These are phyloP conservation scores for Diaporthe destruens DNA, from an alignment of 2,329 filamentous ascomycete species.

Conservation along the genomic window DNA sequence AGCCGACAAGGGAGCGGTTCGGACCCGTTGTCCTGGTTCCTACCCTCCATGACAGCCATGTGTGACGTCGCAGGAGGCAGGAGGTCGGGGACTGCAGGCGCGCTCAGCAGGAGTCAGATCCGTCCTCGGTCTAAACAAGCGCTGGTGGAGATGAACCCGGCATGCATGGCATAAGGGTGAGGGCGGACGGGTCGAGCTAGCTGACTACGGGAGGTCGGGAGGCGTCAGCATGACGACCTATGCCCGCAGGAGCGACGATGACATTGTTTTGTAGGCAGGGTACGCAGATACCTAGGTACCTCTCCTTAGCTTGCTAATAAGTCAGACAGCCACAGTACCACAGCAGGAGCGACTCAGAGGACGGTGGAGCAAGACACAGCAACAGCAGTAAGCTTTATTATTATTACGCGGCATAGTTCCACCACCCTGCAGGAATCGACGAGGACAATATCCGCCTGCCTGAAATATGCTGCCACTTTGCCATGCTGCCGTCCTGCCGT, in stretches of 20 bases:
- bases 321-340: not conserved
- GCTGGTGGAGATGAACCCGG: conserved; percentile 22
- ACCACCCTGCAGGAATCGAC: not conserved
- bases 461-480: no score
- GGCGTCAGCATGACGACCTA: conserved; percentile 29
- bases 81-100: conserved; percentile 1
- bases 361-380: not conserved
- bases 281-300: not conserved
- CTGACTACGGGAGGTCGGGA: conserved; percentile 2
- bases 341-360: not conserved
- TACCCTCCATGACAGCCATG: conserved; percentile 29
- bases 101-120: not conserved
- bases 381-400: not conserved
- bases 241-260: not conserved
- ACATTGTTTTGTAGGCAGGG: no score
- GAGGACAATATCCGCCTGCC: not conserved
- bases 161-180: conserved; percentile 25
- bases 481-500: not conserved
- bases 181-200: not conserved
- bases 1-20: conserved; percentile 33
- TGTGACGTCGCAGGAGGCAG: conserved; percentile 21
- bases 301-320: not conserved
- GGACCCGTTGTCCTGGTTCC: conserved; percentile 32
- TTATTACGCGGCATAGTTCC: not conserved
- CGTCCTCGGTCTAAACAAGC: conserved; percentile 7